Evolutionary conservation across 2,329 filamentous ascomycete genomes (phyloP), one percentile per base, ranked within the genome.

Genomic region (Talaromyces sp.): DNA sequence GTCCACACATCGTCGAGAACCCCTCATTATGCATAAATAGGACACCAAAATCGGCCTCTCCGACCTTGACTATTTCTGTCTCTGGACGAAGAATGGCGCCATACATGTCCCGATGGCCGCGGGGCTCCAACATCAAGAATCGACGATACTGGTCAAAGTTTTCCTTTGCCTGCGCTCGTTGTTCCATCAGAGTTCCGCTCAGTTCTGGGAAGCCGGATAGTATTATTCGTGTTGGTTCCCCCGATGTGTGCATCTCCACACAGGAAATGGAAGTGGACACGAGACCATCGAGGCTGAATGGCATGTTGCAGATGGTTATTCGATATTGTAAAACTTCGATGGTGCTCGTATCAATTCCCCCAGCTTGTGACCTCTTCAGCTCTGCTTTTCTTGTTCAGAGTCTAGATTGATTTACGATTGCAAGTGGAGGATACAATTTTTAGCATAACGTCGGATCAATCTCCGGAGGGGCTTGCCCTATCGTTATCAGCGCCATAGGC

Each of bases 51-150:
- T 57, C 52, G 5, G 52, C 83, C n/a, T 78, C 68, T 1, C 77
- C 77, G 1, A 69, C 66, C 7, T 58, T 49, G n/a, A 77, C 75
- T 0, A 80, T 73, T 69, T 82, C 81, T 4, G 82, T 82, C 22
- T 78, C 73, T 0, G 70, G 75, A 1, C 72, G 68, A 50, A 84
- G 72, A 31, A 84, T 76, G 6, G 81, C 82, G 2, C 83, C 82
- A 66, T 84, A 84, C 83, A 84, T 85, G 64, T 82, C 83, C 15
- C 73, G 73, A 68, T 84, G 82, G 15, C 82, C 82, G 39, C 82
- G 78, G 6, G 82, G 82, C 66, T 84, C 83, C 4, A 79, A 73
- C 70, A 83, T 79, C 13, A 83, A 69, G 3, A 74, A 71, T 9
- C 71, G 71, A 1, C 82, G 80, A 65, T 83, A 69, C 31, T 80